phyloP scores from a whole-genome alignment of 345 rosid species.

The Iberis pinnata region DNA sequence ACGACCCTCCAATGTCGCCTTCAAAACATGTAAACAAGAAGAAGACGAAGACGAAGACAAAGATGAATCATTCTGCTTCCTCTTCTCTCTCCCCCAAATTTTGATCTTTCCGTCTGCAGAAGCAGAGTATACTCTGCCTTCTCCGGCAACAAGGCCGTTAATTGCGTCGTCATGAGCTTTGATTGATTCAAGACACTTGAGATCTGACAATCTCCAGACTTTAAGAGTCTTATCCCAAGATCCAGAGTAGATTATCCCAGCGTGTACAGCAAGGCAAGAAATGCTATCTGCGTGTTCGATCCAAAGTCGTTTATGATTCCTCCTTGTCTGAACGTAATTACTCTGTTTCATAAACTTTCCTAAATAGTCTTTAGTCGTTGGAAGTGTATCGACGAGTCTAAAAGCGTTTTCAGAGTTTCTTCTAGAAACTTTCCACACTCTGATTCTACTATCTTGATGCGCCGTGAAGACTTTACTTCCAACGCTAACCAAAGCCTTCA shows the following conservation, averaged over 20 bases:
- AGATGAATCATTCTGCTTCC: constrained; percentile 13
- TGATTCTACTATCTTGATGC: constrained; percentile 85
- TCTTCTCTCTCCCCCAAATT: constrained; percentile 66
- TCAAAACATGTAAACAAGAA: constrained; percentile 48
- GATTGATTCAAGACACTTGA: constrained; percentile 81
- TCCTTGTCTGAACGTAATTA: constrained; percentile 60
- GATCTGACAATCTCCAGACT: constrained; percentile 79
- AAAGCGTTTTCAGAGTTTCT: constrained; percentile 63
- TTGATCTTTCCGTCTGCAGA: constrained; percentile 87
- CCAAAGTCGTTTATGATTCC: constrained; percentile 67
- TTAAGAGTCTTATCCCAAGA: constrained; percentile 96
- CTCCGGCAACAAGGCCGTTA: constrained; percentile 54
- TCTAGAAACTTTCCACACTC: constrained; percentile 81
- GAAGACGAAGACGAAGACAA: constrained; percentile 14
- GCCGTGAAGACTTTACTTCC: constrained; percentile 73
- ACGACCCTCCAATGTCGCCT: constrained; percentile 67
- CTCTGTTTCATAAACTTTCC: constrained; percentile 85
- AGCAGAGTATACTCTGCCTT: constrained; percentile 71
- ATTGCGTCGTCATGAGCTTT: constrained; percentile 86
- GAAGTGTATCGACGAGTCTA: constrained; percentile 69
- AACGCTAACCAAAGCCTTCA: constrained; percentile 66
- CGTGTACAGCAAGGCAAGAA: constrained; percentile 63
- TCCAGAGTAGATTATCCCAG: constrained; percentile 68
- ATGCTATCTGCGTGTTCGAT: constrained; percentile 84
- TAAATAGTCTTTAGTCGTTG: constrained; percentile 69